Evolutionary conservation across 495 filamentous ascomycete genomes (phyloP), one percentile per base, ranked within the genome.

Genomic region (Melanomma pulvis-pyrius): DNA sequence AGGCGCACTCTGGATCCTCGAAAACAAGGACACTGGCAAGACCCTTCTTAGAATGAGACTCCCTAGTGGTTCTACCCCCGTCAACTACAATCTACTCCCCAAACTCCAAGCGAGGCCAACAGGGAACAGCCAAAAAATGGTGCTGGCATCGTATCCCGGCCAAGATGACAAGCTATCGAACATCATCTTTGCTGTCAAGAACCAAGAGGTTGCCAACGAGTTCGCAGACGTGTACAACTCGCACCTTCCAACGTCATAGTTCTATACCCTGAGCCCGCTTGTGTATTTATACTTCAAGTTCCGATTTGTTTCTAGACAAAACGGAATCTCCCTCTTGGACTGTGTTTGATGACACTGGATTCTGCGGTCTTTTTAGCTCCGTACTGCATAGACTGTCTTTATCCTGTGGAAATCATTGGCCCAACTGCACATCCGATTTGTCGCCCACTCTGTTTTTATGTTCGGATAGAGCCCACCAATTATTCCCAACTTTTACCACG

Each of bases 1-100:
- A 11, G 66, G 59, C 21, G 21, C 59, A 2, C 48, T 69, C 25
- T 64, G 57, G 36, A 64, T 69, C 26, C 53, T 69, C 22, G 46
- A 55, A 19, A 36, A 63, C 30, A 69, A 64, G 46, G 26, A 32
- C 2, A 52, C 36, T 19, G 53, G 60, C 44, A 69, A 60, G 44
- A 26, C 47, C 15, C n/a, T 69, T 15, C 41, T 69, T 8, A 52
- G 66, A 5, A 56, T 69, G 44, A 32, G 60, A 6, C 21, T 60
- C n/a, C 7, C 26, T 25, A 62, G 29, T 24, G 66, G 66, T 17
- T 9, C 26, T 8, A 54, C 36, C 0, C 52, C 59, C n/a, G 52
- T 64, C 19, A 63, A 69, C 36, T 69, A 46, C 48, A 44, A 17
- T 34, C 41, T 64, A 8, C 46, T 64, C 19, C 51, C 51, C 7